These are phyloP conservation scores for Lactarius akahatsu DNA, from an alignment of 768 basidiomycete genomes.

Conservation along the genomic window DNA sequence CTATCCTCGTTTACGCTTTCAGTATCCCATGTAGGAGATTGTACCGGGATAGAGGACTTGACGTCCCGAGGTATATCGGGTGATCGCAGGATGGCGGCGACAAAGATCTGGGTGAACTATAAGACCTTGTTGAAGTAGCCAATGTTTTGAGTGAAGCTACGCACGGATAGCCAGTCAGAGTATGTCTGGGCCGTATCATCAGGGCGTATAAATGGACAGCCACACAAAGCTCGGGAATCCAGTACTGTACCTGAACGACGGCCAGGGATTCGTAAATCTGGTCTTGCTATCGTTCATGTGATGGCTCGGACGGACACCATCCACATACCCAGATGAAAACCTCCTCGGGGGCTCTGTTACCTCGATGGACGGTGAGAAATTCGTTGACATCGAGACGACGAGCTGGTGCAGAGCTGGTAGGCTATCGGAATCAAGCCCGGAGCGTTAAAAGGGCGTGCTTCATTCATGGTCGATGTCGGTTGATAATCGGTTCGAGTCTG, in stretches of 20 bases:
- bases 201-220: not conserved
- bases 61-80: constrained; percentile 21
- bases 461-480: not conserved
- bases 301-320: constrained; percentile 24
- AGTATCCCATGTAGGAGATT: constrained; percentile 19
- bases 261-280: constrained; percentile 28
- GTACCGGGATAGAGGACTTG: constrained; percentile 23
- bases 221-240: not conserved
- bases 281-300: constrained; percentile 25
- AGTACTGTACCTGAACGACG: constrained; percentile 27
- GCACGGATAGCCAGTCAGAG: constrained; percentile 21
- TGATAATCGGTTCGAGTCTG: not conserved
- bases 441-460: not conserved
- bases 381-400: not conserved
- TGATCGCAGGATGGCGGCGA: not conserved
- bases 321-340: constrained; percentile 19
- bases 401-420: not conserved
- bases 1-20: constrained; percentile 13
- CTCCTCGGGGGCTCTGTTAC: constrained; percentile 23
- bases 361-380: constrained; percentile 8
- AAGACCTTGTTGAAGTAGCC: not conserved
- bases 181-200: not conserved
- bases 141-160: not conserved
- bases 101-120: constrained; percentile 9
- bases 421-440: not conserved